Evolutionary conservation across 116 monocot genomes (phyloP), one percentile per base, ranked within the genome.

Genomic region (Dioscorea cayenensis): DNA sequence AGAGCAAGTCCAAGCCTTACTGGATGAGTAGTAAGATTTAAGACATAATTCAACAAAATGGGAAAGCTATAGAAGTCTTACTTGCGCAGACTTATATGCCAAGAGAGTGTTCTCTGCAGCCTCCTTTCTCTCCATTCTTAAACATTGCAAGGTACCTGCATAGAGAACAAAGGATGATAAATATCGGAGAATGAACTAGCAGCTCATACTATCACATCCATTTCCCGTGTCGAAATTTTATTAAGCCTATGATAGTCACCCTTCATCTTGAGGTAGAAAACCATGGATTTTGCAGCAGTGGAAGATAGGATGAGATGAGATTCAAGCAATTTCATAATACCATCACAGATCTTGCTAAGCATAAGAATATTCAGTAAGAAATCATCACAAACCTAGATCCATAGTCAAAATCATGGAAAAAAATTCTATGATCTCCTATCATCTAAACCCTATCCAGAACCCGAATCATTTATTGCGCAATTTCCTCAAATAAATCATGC

Each of bases 231-330:
- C 0, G n/a, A n/a, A 55, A 55, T 25, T 63, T 63, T 37, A 14
- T 32, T 60, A 6, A 66, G 83, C 86, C 86, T 87, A 73, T 87
- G 78, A 38, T 87, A 87, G 50, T 87, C 87, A n/a, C 87, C 87
- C 78, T 84, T 87, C 87, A 87, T 87, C 79, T 87, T 87, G 61
- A 84, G 84, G 66, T 87, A 87, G 51, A 87, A 87, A 25, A 87
- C 87, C 72, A 84, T 87, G n/a, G 87, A 87, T 60, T 87, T 84
- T 13, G 87, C 81, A 43, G 87, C 36, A 37, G 73, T 71, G 21
- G 87, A 69, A 12, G 87, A 78, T 16, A 78, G 87, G 14, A 87
- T 71, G 2, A 87, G 87, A 72, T 87, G 81, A 23, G 87, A 76
- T 9, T 87, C 87, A 1, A 87, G 78, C 69, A 87, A 67, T 78